Evolutionary conservation across 345 rosid genomes (phyloP), one percentile per base, ranked within the genome.

Genomic region (Pistacia atlantica): DNA sequence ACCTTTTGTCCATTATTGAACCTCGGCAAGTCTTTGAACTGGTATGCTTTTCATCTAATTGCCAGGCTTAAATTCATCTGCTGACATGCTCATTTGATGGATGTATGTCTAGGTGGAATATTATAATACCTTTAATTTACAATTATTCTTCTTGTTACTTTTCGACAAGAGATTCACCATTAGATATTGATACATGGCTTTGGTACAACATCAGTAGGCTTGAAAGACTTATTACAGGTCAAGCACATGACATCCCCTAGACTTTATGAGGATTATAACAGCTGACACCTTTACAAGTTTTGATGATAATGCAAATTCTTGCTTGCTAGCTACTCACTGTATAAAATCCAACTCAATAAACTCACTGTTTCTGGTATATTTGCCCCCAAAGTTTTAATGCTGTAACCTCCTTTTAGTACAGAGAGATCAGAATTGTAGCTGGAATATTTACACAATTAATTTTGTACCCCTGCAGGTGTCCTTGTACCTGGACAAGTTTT

Each of bases 11-110:
- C 52, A 86, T 92, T 78, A 87, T 93, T 82, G 99, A 96, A 85
- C 98, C 99, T 66, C 92, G 97, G 75, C 99, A 93, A 86, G 98
- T 93, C 76, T 96, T 93, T 84, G 99, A 96, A 79, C 76, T 96
- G 93, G 98, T 96, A 91, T 38, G 95, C 73, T 80, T 73, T 79
- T 31, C 28, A 58, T 59, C 69, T 70, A 28, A n/a, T 54, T 60
- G 38, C 73, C 17, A 18, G 20, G 38, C 63, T 64, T n/a, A 55
- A 56, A 35, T 56, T 49, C 20, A 4, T 65, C 35, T 46, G 52
- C 10, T 74, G 71, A 7, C 17, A 35, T 54, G 14, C 16, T 8
- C 46, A 18, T 58, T 73, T 46, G 66, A 22, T 45, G 54, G 28
- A 72, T 60, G 58, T 46, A 20, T 48, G 9, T 59, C 55, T 31